A percentile compares a stretch with the other conserved stretches of the same genome.
Conservation (phyloP, 495 filamentous ascomycete genomes). For the Lindgomyces ingoldianus region DNA sequence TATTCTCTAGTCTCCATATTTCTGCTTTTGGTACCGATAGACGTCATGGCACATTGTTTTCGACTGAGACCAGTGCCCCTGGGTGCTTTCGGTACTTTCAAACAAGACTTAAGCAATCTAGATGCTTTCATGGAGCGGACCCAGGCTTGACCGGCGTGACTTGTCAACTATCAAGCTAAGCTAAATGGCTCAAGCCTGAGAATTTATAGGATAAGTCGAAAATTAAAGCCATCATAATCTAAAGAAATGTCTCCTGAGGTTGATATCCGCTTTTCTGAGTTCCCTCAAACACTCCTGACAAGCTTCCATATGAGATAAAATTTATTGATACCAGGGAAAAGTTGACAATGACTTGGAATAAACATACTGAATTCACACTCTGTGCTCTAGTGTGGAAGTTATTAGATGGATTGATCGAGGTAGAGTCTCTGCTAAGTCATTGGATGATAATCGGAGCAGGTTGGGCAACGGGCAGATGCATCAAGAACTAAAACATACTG, state of each 20-base stretch:
- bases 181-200: not conserved
- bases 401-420: not conserved
- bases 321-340: not conserved
- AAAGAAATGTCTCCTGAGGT: no score
- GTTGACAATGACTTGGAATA: not conserved
- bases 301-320: not conserved
- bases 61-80: not conserved
- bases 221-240: not conserved
- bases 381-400: not conserved
- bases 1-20: not conserved
- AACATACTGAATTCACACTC: not conserved
- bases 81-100: not conserved
- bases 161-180: not conserved
- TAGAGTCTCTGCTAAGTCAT: not conserved
- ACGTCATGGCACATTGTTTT: not conserved
- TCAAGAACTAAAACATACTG: not conserved
- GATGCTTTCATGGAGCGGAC: not conserved
- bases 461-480: not conserved
- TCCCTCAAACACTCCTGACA: not conserved
- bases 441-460: not conserved
- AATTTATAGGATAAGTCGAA: not conserved
- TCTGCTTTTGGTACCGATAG: not conserved
- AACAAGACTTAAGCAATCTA: not conserved
- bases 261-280: not conserved
- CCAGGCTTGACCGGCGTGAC: not conserved